Evolutionary conservation across 208 protist genomes (phyloP).

Genomic region (Angomonas desouzai): DNA sequence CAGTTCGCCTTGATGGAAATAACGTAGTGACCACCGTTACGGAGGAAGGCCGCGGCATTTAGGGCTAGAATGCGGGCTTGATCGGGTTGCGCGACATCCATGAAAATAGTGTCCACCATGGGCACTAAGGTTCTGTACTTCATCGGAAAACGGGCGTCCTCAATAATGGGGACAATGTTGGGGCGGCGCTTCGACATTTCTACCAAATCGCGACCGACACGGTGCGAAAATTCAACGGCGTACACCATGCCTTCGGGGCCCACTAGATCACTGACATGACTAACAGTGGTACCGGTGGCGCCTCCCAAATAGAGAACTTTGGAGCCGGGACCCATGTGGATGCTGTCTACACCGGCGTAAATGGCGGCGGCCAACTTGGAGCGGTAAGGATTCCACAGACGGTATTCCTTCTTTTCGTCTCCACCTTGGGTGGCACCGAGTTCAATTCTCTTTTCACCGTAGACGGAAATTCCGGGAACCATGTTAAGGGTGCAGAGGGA

Average conservation of each 20-base stretch:
- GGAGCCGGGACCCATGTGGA: constrained; percentile 97
- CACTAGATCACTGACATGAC: constrained; percentile 99
- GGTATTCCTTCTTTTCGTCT: constrained; percentile 99
- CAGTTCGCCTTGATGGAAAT: constrained; percentile 99
- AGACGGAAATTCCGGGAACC: constrained; percentile 98
- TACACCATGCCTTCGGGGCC: constrained; percentile 99
- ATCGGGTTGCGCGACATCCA: constrained; percentile 99
- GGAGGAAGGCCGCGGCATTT: constrained; percentile 99
- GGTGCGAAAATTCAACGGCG: constrained; percentile 99
- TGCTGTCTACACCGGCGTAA: constrained; percentile 97
- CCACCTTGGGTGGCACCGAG: constrained; percentile 68
- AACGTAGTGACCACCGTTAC: constrained; percentile 99
- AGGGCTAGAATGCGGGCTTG: constrained; percentile 99
- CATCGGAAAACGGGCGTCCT: constrained; percentile 99
- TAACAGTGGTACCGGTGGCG: constrained; percentile 99
- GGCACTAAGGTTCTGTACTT: constrained; percentile 99
- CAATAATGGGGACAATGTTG: constrained; percentile 99
- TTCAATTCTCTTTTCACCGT: constrained; percentile 99
- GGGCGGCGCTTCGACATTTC: constrained; percentile 99
- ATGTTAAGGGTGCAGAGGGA: constrained; percentile 98
- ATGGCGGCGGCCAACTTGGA: constrained; percentile 99
- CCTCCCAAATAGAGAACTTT: constrained; percentile 99
- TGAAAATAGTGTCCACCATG: constrained; percentile 99
- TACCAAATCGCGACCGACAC: constrained; percentile 99
- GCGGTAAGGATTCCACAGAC: constrained; percentile 99